These are phyloP conservation scores for Talaromyces trachyspermus DNA, from an alignment of 495 filamentous ascomycete genomes.

Conservation along the genomic window DNA sequence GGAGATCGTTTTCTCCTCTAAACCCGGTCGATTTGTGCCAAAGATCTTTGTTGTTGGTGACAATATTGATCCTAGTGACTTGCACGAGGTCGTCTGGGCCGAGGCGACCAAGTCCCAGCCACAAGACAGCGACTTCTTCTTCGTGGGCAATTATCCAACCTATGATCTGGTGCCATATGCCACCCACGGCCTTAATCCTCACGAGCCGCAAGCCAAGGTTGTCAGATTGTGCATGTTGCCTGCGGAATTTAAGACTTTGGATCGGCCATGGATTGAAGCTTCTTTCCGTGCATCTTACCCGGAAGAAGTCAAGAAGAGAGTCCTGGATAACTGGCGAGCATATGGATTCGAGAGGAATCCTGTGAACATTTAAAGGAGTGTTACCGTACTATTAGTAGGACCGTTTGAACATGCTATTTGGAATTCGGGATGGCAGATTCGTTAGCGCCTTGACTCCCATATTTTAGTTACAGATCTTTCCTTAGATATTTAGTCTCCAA, in stretches of 20 bases:
- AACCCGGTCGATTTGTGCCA: constrained; percentile 20
- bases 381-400: too few species aligned
- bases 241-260: constrained; percentile 12
- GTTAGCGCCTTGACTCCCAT: too few species aligned
- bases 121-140: constrained; percentile 19
- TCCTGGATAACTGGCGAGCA: constrained; percentile 8
- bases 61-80: constrained; percentile 20
- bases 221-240: constrained; percentile 17
- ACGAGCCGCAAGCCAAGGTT: constrained; percentile 10
- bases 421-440: too few species aligned
- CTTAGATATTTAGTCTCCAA: too few species aligned
- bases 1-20: constrained; percentile 18
- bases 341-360: not conserved
- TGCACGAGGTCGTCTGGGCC: constrained; percentile 25
- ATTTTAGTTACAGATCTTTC: too few species aligned
- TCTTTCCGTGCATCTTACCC: constrained; percentile 17
- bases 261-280: constrained; percentile 11
- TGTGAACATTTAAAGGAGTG: not conserved
- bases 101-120: constrained; percentile 25
- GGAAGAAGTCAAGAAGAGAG: constrained; percentile 10
- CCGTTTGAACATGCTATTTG: too few species aligned
- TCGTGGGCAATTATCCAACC: constrained; percentile 16
- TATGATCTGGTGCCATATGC: constrained; percentile 23
- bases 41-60: constrained; percentile 20
- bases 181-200: constrained; percentile 10